Conservation (phyloP, 371 early-diverging fungal species). For the Saksenaea oblongispora region DNA sequence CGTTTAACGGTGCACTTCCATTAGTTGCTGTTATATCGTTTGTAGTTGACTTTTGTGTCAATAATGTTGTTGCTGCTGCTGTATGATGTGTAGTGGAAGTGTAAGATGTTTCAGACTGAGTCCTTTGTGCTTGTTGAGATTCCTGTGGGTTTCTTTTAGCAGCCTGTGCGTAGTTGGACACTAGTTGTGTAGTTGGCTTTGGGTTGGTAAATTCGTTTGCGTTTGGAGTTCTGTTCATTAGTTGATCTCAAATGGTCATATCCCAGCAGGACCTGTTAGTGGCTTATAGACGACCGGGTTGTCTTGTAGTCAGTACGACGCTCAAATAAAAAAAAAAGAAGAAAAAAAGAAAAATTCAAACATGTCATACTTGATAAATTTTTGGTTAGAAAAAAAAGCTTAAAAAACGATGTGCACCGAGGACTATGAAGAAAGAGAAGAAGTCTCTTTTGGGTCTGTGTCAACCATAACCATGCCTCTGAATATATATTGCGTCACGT, state of each 20-base stretch:
- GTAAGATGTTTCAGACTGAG: background rate
- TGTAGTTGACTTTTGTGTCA: background rate
- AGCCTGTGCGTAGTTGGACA: conserved; percentile 51
- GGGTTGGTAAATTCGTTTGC: conserved; percentile 35
- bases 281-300: background rate
- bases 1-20: conserved; percentile 15
- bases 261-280: conserved; percentile 34
- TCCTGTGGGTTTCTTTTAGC: conserved; percentile 39
- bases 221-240: conserved; percentile 46
- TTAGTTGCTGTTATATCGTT: conserved; percentile 1
- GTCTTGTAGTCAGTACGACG: background rate
- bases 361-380: background rate
- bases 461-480: background rate
- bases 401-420: background rate
- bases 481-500: no score
- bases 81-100: background rate
- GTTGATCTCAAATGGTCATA: conserved; percentile 45
- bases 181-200: conserved; percentile 34
- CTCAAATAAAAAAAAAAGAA: background rate
- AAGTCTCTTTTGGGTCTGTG: background rate
- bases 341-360: no score
- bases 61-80: background rate
- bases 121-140: background rate
- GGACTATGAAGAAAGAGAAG: background rate
- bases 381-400: background rate